Percentiles rank a stretch among this genome's conserved stretches.
Evolutionary conservation across 2,329 filamentous ascomycete species (phyloP).

Genomic region (Orbilia ellipsospora): DNA sequence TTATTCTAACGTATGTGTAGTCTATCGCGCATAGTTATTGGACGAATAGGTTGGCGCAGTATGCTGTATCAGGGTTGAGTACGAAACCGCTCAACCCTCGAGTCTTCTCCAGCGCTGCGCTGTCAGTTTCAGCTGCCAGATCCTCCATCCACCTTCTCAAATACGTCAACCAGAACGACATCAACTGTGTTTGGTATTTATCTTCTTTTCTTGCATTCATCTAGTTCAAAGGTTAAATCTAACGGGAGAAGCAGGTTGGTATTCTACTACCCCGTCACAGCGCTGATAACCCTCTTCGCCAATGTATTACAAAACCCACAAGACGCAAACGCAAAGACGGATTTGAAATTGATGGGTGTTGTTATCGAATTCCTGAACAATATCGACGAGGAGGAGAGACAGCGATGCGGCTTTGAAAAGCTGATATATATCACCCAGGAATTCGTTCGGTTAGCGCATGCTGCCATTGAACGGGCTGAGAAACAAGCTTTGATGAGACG

Average conservation of each 20-base stretch:
- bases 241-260: conserved; percentile 72
- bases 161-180: conserved; percentile 95
- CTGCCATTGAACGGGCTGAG: conserved; percentile 90
- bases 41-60: conserved; percentile 94
- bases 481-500: conserved; percentile 81
- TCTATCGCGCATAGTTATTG: conserved; percentile 97
- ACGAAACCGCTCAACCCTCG: conserved; percentile 89
- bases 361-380: conserved; percentile 93
- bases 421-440: conserved; percentile 95
- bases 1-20: conserved; percentile 25
- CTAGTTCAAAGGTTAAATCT: conserved; percentile 16
- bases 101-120: conserved; percentile 90
- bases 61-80: conserved; percentile 93
- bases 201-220: background rate
- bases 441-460: conserved; percentile 91
- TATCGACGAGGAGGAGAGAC: conserved; percentile 84
- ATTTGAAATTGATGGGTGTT: conserved; percentile 88
- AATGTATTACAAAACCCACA: conserved; percentile 96
- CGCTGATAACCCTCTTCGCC: conserved; percentile 92
- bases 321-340: conserved; percentile 85
- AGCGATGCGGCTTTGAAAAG: conserved; percentile 69
- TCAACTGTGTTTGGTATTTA: conserved; percentile 90
- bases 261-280: conserved; percentile 94
- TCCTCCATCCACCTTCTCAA: conserved; percentile 94
- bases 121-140: conserved; percentile 91